Evolutionary conservation across 2,329 filamentous ascomycete genomes (phyloP).

Genomic region (Graphilbum ipis-grandicollis): DNA sequence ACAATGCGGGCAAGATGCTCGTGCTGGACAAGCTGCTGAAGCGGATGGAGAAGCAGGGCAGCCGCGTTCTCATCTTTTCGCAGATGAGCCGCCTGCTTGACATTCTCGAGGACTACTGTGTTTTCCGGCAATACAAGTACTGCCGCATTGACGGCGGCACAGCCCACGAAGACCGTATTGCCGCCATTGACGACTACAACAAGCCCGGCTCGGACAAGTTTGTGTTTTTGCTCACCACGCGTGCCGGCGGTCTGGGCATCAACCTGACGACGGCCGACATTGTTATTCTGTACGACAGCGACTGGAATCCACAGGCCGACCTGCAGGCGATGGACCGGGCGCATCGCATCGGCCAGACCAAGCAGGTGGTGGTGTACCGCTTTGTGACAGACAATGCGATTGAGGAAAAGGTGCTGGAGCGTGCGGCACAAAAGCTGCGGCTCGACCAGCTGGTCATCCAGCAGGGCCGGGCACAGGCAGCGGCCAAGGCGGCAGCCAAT

Average conservation of each 20-base stretch:
- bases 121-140: slow-evolving; percentile 88
- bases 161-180: slow-evolving; percentile 92
- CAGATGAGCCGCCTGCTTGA: slow-evolving; percentile 97
- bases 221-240: slow-evolving; percentile 84
- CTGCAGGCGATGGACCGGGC: slow-evolving; percentile 97
- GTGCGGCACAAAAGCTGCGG: slow-evolving; percentile 89
- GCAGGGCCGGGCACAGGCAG: slow-evolving; percentile 82
- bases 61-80: slow-evolving; percentile 94
- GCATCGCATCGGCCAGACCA: slow-evolving; percentile 95
- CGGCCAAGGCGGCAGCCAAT: slow-evolving; percentile 77
- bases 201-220: slow-evolving; percentile 92
- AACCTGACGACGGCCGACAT: slow-evolving; percentile 92
- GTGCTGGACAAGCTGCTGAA: slow-evolving; percentile 84
- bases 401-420: slow-evolving; percentile 93
- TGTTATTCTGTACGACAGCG: slow-evolving; percentile 89
- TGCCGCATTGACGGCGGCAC: slow-evolving; percentile 95
- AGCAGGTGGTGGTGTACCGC: slow-evolving; percentile 90
- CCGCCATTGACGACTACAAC: slow-evolving; percentile 97
- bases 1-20: slow-evolving; percentile 93
- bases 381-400: slow-evolving; percentile 98
- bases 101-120: slow-evolving; percentile 95
- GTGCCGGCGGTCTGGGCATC: slow-evolving; percentile 90
- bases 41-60: slow-evolving; percentile 71
- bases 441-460: slow-evolving; percentile 96
- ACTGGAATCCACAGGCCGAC: slow-evolving; percentile 98